phyloP scores from a whole-genome alignment of 345 rosid species.

The Populus alba region DNA sequence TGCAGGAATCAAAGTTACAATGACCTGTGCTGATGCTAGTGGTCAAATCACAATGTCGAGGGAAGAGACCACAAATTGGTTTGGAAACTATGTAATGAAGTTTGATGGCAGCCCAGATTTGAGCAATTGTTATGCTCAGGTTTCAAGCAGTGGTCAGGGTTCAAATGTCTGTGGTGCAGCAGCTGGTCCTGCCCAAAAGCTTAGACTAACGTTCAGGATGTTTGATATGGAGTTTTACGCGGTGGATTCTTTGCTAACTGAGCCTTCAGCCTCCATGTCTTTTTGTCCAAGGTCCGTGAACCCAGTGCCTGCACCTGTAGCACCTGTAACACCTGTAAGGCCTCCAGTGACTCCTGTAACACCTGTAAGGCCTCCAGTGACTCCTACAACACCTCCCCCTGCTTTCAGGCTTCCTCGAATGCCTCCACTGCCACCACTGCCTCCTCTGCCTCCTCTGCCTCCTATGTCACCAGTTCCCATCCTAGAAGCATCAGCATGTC shows the following conservation, averaged over 20 bases:
- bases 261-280: conserved; percentile 66
- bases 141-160: conserved; percentile 43
- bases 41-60: conserved; percentile 63
- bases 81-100: conserved; percentile 67
- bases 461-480: conserved; percentile 55
- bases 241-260: conserved; percentile 61
- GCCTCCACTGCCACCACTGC: conserved; percentile 54
- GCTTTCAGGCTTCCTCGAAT: conserved; percentile 50
- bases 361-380: conserved; percentile 14
- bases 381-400: conserved; percentile 30
- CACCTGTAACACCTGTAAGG: conserved; percentile 19
- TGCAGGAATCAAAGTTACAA: conserved; percentile 60
- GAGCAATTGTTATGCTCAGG: conserved; percentile 65
- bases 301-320: conserved; percentile 18
- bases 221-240: conserved; percentile 53
- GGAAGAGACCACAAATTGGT: conserved; percentile 67
- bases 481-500: conserved; percentile 70
- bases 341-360: conserved; percentile 14
- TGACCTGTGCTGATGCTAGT: conserved; percentile 53
- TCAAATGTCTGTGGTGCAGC: conserved; percentile 45
- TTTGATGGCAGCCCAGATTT: conserved; percentile 77
- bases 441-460: conserved; percentile 28
- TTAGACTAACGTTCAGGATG: conserved; percentile 47
- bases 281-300: conserved; percentile 45
- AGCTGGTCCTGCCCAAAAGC: conserved; percentile 62